Conservation (phyloP, 257 asterid species). For the Marsdenia floribunda region DNA sequence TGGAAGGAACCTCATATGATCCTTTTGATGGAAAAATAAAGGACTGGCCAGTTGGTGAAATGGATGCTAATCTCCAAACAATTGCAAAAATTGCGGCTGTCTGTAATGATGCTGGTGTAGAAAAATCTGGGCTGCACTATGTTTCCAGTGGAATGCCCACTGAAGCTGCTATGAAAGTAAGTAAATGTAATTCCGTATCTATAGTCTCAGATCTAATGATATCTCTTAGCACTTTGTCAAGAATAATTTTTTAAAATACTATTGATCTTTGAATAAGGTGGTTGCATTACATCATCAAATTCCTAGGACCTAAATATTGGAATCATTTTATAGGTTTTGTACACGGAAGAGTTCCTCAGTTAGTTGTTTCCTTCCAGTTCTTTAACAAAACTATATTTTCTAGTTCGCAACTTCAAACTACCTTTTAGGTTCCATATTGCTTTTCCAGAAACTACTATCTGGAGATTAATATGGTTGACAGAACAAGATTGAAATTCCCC, state of each 20-base stretch:
- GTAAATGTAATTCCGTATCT: constrained; percentile 1
- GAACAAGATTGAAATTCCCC: too few relatives aligned
- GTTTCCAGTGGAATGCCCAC: constrained; percentile 91
- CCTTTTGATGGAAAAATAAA: constrained; percentile 87
- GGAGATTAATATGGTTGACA: background rate
- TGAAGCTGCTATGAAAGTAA: constrained; percentile 95
- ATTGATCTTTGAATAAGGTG: background rate
- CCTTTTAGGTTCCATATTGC: background rate
- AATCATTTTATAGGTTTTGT: background rate
- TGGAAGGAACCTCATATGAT: constrained; percentile 78
- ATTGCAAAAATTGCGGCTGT: constrained; percentile 93
- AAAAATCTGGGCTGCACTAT: constrained; percentile 61
- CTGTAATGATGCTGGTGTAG: constrained; percentile 94
- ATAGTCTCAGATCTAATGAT: background rate
- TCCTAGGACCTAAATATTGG: background rate
- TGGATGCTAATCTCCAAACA: constrained; percentile 80
- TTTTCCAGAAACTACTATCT: background rate
- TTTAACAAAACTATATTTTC: background rate
- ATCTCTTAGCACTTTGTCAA: background rate
- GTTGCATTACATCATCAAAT: background rate
- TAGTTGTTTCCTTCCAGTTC: background rate
- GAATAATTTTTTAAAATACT: background rate
- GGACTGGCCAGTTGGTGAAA: constrained; percentile 60
- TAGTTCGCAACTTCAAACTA: background rate
- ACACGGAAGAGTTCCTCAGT: background rate